Conservation (phyloP, 805 yeast genomes). For the Middelhovenomyces tepae region DNA sequence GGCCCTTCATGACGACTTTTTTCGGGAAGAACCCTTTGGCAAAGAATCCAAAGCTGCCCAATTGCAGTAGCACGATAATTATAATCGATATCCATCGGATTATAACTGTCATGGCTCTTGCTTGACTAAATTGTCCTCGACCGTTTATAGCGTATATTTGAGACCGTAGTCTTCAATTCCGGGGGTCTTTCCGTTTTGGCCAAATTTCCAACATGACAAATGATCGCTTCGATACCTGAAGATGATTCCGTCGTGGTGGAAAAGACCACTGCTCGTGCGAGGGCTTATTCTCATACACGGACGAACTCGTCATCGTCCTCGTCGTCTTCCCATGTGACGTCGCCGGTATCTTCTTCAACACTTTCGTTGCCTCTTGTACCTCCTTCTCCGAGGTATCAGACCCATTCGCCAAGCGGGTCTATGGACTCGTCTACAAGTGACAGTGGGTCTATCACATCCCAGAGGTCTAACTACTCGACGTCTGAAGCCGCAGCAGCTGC, state of each 20-base stretch:
- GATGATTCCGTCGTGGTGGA: conserved; percentile 3
- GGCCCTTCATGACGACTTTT: conserved; percentile 66
- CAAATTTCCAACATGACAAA: too few relatives aligned
- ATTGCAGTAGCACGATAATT: conserved; percentile 29
- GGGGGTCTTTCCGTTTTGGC: too few relatives aligned
- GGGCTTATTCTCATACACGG: conserved; percentile 17
- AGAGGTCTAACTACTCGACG: background rate
- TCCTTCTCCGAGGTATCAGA: too few relatives aligned
- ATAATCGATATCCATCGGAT: conserved; percentile 12
- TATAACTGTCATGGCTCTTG: too few relatives aligned
- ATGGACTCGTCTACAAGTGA: conserved; percentile 1
- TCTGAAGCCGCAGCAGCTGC: conserved; percentile 1
- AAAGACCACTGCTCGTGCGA: background rate
- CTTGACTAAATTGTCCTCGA: too few relatives aligned
- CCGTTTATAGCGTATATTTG: too few relatives aligned
- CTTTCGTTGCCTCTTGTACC: background rate
- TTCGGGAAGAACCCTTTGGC: conserved; percentile 86
- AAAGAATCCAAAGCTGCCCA: conserved; percentile 52
- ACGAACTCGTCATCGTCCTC: conserved; percentile 21
- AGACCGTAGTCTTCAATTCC: too few relatives aligned
- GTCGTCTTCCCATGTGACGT: conserved; percentile 14
- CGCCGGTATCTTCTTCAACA: conserved; percentile 9
- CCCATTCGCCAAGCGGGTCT: too few relatives aligned
- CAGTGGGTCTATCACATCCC: background rate
- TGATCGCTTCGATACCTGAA: conserved; percentile 14